Percentiles rank a stretch among this genome's conserved stretches.
Conservation (phyloP, 2,329 filamentous ascomycete species). For the Cephalotrichum gorgonifer region DNA sequence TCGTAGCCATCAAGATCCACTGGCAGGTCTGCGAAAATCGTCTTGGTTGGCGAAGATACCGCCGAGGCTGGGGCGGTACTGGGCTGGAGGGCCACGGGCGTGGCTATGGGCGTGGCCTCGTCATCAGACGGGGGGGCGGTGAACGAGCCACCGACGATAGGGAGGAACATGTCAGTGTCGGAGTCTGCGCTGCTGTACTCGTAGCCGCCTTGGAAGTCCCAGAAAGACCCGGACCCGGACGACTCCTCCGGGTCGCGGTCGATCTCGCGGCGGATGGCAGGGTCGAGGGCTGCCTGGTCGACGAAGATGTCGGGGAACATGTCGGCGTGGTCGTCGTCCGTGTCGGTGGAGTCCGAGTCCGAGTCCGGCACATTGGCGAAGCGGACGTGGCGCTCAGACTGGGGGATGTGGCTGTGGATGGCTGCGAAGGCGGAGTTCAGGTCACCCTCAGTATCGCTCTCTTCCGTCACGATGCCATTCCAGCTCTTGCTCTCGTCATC, state of each 20-base stretch:
- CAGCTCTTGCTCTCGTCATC: constrained; percentile 40
- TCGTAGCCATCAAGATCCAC: constrained; percentile 47
- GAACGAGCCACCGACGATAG: constrained; percentile 17
- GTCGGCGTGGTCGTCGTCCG: constrained; percentile 45
- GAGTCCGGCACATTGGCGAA: constrained; percentile 59
- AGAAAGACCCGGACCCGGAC: constrained; percentile 47
- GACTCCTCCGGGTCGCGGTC: constrained; percentile 55
- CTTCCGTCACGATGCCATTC: constrained; percentile 43
- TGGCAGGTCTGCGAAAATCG: constrained; percentile 22
- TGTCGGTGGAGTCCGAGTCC: constrained; percentile 56
- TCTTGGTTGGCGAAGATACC: constrained; percentile 17
- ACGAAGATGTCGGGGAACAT: constrained; percentile 73
- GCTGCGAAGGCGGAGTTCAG: constrained; percentile 22
- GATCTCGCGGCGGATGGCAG: constrained; percentile 62
- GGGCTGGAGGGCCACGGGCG: constrained; percentile 19
- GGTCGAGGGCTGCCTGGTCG: constrained; percentile 62
- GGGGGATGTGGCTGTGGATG: constrained; percentile 20
- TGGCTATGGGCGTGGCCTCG: constrained; percentile 27
- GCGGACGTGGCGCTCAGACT: constrained; percentile 55
- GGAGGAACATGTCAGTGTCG: constrained; percentile 30
- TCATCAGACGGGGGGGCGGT: constrained; percentile 18
- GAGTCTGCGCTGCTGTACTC: constrained; percentile 23
- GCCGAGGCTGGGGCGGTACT: constrained; percentile 6
- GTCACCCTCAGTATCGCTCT: constrained; percentile 31
- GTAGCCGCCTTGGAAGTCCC: constrained; percentile 46